Evolutionary conservation across 495 filamentous ascomycete species (phyloP).

Genomic region (Amphirosellinia nigrospora): DNA sequence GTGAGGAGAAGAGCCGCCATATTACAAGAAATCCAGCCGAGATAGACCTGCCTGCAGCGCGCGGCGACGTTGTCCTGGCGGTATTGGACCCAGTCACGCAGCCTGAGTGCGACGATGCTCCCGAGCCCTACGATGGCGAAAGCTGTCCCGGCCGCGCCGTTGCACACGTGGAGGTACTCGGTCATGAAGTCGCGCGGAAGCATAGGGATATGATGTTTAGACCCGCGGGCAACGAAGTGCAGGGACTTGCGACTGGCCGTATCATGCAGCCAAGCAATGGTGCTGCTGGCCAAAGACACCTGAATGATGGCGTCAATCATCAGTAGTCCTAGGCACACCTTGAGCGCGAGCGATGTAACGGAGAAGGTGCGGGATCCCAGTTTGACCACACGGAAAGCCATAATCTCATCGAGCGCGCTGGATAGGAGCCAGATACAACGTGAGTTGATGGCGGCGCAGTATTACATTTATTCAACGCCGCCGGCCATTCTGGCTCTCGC

Average conservation of each 20-base stretch:
- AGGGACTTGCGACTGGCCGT: slow-evolving; percentile 40
- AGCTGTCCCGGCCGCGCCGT: slow-evolving; percentile 57
- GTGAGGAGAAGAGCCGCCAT: slow-evolving; percentile 54
- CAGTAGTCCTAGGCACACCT: slow-evolving; percentile 39
- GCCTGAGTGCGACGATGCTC: slow-evolving; percentile 47
- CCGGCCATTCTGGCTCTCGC: neutral
- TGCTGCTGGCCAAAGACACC: slow-evolving; percentile 53
- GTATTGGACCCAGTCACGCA: slow-evolving; percentile 35
- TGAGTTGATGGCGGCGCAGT: neutral
- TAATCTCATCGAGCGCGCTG: neutral
- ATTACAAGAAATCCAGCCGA: slow-evolving; percentile 48
- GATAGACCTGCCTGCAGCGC: slow-evolving; percentile 39
- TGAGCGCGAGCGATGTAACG: slow-evolving; percentile 1
- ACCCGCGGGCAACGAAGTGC: slow-evolving; percentile 37
- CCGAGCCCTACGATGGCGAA: slow-evolving; percentile 56
- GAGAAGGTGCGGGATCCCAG: slow-evolving; percentile 3
- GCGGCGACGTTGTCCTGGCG: slow-evolving; percentile 29
- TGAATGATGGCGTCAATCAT: slow-evolving; percentile 53
- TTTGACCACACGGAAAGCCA: neutral
- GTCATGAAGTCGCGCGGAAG: slow-evolving; percentile 49
- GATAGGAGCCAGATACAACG: neutral
- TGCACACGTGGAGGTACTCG: slow-evolving; percentile 57
- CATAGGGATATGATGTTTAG: slow-evolving; percentile 45
- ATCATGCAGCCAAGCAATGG: slow-evolving; percentile 55
- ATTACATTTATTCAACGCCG: neutral